phyloP scores from a whole-genome alignment of 177 flowering plant species.

The Vitis hybrid region DNA sequence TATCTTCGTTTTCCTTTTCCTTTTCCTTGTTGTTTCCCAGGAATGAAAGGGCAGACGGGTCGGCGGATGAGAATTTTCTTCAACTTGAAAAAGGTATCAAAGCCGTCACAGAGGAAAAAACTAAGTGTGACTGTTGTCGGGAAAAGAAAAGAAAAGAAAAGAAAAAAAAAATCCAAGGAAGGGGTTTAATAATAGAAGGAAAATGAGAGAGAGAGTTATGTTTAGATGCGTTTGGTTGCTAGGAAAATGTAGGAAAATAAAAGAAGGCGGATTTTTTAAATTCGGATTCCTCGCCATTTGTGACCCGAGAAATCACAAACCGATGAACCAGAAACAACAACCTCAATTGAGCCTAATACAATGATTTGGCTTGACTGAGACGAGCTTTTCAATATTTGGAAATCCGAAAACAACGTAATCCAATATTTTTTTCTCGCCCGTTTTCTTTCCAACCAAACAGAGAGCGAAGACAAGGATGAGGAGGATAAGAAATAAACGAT shows the following conservation, averaged over 20 bases:
- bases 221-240: neutral
- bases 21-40: no score
- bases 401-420: neutral
- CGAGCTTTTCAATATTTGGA: neutral
- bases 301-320: neutral
- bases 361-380: neutral
- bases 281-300: neutral
- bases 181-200: neutral
- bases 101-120: no score
- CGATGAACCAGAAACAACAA: no score
- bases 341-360: neutral
- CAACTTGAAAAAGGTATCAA: no score
- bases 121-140: no score
- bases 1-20: no score
- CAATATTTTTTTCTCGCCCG: neutral
- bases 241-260: neutral
- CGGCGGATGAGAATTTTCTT: no score
- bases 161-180: no score
- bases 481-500: neutral
- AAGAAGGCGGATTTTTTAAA: neutral
- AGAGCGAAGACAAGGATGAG: neutral
- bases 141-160: no score
- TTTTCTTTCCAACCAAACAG: neutral
- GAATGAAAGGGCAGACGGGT: no score
- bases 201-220: neutral